phyloP scores from a whole-genome alignment of 2,329 filamentous ascomycete genomes.

The Sporothrix schenckii region DNA sequence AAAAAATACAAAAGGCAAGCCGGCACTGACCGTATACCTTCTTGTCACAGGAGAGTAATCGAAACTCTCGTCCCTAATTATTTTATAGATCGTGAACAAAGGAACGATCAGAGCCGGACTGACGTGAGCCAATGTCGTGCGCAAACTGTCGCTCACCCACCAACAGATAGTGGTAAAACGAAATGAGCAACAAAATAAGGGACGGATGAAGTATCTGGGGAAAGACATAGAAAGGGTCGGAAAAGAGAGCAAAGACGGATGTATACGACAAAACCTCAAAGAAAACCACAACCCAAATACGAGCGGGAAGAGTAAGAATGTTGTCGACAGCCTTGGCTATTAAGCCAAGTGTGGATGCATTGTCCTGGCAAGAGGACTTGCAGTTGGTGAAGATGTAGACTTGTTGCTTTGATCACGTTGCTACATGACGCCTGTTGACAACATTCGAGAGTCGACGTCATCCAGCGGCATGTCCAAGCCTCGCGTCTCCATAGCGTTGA shows the following conservation, averaged over 20 bases:
- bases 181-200: not conserved
- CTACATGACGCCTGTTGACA: conserved; percentile 45
- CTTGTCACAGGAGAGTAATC: not conserved
- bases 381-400: too few species aligned
- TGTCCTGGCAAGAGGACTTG: too few species aligned
- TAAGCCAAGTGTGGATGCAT: too few species aligned
- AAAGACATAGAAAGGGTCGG: not conserved
- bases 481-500: conserved; percentile 45
- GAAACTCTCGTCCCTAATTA: not conserved
- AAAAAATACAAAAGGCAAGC: not conserved
- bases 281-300: not conserved
- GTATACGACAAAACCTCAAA: not conserved
- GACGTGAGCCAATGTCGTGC: not conserved
- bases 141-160: too few species aligned
- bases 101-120: not conserved
- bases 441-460: conserved; percentile 47
- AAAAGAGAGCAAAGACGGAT: not conserved
- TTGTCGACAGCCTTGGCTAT: too few species aligned
- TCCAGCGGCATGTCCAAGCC: conserved; percentile 47
- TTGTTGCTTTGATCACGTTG: not conserved
- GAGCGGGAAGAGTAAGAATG: not conserved
- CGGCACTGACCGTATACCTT: not conserved
- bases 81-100: not conserved
- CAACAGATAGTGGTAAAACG: not conserved
- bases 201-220: not conserved